Evolutionary conservation across 148 eudicot species (phyloP), one percentile per base, ranked within the genome.

Genomic region (Vaccinium macrocarpon): DNA sequence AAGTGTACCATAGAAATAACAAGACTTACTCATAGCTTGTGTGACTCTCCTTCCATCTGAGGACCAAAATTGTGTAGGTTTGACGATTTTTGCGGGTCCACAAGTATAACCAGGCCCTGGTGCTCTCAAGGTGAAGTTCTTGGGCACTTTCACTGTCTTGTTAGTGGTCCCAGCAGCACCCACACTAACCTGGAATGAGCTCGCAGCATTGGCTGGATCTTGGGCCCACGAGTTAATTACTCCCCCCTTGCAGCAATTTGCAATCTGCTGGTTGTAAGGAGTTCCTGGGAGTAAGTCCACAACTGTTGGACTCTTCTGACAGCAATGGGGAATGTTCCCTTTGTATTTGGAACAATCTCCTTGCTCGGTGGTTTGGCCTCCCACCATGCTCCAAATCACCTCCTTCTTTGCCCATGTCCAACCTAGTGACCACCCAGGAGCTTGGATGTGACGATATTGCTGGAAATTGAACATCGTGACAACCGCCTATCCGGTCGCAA

Each of bases 381-480:
- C 95, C 82, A 91, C 73, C 92, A 91, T 92, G 89, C 87, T 84
- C 93, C 95, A 91, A 76, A 92, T 91, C 15, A 92, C 92, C 78
- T 92, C 95, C 53, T 93, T 91, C 79, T 90, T 88, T 6, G 94
- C 90, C 96, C 96, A 93, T 6, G 94, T 87, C 96, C 96, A 93
- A 38, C 92, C 88, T 78, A 93, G 82, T 48, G 89, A 32, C 93
- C 96, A 92, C 11, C 93, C 95, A 0, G 93, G 95, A 5, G 90
- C 90, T 87, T 86, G 88, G 38, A 91, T 90, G 86, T 87, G 90
- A 21, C 95, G 93, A 61, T 90, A 90, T 84, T 88, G 90, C 83
- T 92, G 92, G 88, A 88, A 91, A 85, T 92, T 92, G 84, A 74
- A 90, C 85, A 90, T 90, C 15, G 92, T 90, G 35, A 90, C 92